These are phyloP conservation scores for Coemansia sp. DNA, from an alignment of 192 early-diverging fungal species.

Conservation along the genomic window DNA sequence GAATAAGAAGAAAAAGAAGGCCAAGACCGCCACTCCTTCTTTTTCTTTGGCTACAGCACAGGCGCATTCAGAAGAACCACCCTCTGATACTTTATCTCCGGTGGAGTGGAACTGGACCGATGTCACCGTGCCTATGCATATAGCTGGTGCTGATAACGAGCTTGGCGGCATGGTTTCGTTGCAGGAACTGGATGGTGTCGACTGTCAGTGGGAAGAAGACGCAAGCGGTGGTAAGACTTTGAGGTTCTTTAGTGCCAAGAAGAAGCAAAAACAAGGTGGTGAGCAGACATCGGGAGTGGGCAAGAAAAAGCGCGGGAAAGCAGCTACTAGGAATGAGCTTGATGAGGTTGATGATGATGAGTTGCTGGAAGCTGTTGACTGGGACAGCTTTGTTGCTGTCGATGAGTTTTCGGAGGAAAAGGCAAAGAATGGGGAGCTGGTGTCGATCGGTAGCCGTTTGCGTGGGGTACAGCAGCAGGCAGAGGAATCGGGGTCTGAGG, in stretches of 20 bases:
- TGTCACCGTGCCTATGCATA: conserved; percentile 52
- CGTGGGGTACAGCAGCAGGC: conserved; percentile 7
- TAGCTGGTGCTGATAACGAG: conserved; percentile 63
- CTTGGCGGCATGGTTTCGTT: conserved; percentile 81
- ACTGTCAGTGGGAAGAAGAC: conserved; percentile 72
- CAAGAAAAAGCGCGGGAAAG: background rate
- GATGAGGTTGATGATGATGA: conserved; percentile 18
- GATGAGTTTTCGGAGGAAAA: conserved; percentile 80
- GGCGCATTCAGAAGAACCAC: too few relatives aligned
- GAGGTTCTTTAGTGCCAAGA: conserved; percentile 56
- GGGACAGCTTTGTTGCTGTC: conserved; percentile 66
- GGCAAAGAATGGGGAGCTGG: conserved; percentile 37
- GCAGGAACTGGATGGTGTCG: conserved; percentile 85
- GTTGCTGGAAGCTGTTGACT: conserved; percentile 25
- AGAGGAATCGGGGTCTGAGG: background rate
- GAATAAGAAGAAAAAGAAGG: conserved; percentile 4
- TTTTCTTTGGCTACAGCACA: too few relatives aligned
- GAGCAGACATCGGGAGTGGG: conserved; percentile 5
- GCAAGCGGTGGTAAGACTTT: conserved; percentile 64
- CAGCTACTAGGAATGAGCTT: background rate
- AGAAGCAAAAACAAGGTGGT: background rate
- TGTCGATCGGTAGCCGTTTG: conserved; percentile 36
- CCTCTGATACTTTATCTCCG: background rate
- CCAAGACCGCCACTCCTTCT: background rate
- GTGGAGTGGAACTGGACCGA: conserved; percentile 57